A percentile compares a stretch with the other conserved stretches of the same genome.
Evolutionary conservation across 78 protist genomes (phyloP).

Genomic region (Andalucia godoyi): DNA sequence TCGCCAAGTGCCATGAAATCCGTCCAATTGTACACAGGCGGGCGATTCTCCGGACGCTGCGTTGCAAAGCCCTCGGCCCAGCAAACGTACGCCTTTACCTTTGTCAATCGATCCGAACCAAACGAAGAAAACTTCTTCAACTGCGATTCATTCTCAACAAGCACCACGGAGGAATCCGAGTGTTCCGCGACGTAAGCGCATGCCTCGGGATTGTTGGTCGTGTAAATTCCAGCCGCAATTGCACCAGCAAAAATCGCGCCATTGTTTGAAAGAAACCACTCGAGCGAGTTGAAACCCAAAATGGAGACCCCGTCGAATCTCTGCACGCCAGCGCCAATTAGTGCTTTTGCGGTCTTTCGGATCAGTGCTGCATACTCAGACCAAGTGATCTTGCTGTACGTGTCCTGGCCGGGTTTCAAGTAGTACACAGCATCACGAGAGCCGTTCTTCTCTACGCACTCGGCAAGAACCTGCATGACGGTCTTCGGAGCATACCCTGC

Average conservation of each 20-base stretch:
- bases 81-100: too few relatives aligned
- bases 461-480: too few relatives aligned
- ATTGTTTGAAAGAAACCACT: slow-evolving; percentile 56
- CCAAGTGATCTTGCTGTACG: too few relatives aligned
- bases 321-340: slow-evolving; percentile 25
- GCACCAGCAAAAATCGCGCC: slow-evolving; percentile 60
- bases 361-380: slow-evolving; percentile 19
- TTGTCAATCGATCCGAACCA: too few relatives aligned
- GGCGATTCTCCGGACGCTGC: too few relatives aligned
- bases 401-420: too few relatives aligned
- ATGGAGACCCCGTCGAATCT: slow-evolving; percentile 23
- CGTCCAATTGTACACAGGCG: too few relatives aligned
- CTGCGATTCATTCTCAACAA: neutral
- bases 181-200: neutral
- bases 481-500: too few relatives aligned
- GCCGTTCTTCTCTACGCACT: too few relatives aligned
- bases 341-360: slow-evolving; percentile 18
- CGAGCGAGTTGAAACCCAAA: slow-evolving; percentile 67
- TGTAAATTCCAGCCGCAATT: slow-evolving; percentile 65
- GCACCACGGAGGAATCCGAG: neutral
- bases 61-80: too few relatives aligned
- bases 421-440: too few relatives aligned
- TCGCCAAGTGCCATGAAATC: too few relatives aligned
- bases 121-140: neutral
- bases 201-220: slow-evolving; percentile 22